Percentiles rank a stretch among this genome's conserved stretches.
phyloP scores from a whole-genome alignment of 2,329 filamentous ascomycete species.

The Diaporthe ampelina region DNA sequence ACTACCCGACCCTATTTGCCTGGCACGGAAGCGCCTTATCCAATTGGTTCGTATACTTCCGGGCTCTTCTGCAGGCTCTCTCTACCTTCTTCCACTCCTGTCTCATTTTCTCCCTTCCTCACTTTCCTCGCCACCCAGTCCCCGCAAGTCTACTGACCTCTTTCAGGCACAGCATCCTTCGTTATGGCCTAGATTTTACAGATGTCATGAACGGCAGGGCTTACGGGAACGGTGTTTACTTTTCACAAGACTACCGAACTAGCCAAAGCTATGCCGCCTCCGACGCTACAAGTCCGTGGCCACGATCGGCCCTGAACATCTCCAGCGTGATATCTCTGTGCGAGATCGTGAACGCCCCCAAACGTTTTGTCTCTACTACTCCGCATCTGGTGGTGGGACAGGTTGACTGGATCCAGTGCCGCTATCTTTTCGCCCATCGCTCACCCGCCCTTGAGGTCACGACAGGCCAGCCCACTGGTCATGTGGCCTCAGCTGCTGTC shows the following conservation, averaged over 20 bases:
- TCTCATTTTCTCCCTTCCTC: background rate
- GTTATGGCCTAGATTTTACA: constrained; percentile 83
- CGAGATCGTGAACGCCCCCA: constrained; percentile 84
- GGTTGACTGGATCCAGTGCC: constrained; percentile 89
- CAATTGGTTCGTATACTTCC: constrained; percentile 30
- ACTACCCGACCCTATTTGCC: constrained; percentile 44
- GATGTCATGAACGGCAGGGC: constrained; percentile 74
- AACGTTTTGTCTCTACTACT: constrained; percentile 65
- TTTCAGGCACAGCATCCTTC: constrained; percentile 80
- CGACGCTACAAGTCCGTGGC: constrained; percentile 65
- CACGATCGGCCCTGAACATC: constrained; percentile 74
- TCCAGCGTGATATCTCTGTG: constrained; percentile 78
- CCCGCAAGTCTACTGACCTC: background rate
- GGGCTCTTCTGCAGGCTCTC: background rate
- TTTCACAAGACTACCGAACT: constrained; percentile 71
- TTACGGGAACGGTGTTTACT: constrained; percentile 86
- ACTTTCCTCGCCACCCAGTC: background rate
- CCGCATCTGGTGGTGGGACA: constrained; percentile 81
- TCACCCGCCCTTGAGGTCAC: background rate
- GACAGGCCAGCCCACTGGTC: background rate
- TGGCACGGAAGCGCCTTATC: constrained; percentile 67
- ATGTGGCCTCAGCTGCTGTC: background rate
- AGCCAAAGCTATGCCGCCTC: constrained; percentile 57
- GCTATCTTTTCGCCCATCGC: constrained; percentile 78
- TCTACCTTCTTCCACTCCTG: no score